phyloP scores from a whole-genome alignment of 2,329 filamentous ascomycete species.

The Amphichorda felina region DNA sequence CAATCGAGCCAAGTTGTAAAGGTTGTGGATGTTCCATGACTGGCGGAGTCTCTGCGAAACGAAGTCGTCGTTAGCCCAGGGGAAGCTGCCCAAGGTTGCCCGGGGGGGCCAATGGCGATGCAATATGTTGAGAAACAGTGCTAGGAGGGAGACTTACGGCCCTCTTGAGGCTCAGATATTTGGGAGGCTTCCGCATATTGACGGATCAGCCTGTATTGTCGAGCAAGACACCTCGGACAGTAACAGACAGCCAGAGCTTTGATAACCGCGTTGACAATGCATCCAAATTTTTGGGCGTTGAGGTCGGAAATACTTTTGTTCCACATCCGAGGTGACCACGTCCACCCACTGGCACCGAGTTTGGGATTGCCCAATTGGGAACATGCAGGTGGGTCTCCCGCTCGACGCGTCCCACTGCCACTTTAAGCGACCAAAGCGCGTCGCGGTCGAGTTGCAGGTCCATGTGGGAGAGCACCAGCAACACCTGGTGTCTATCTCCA shows the following conservation, averaged over 20 bases:
- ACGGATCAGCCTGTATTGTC: conserved; percentile 4
- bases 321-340: not conserved
- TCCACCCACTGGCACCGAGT: too few relatives aligned
- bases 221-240: not conserved
- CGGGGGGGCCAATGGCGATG: not conserved
- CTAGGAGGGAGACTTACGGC: conserved; percentile 35
- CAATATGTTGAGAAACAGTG: not conserved
- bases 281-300: conserved; percentile 1
- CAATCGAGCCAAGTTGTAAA: conserved; percentile 65
- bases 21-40: conserved; percentile 95
- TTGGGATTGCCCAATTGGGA: not conserved
- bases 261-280: not conserved
- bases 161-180: conserved; percentile 56
- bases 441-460: conserved; percentile 1
- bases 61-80: not conserved
- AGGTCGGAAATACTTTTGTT: not conserved
- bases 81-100: not conserved
- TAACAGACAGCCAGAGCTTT: not conserved
- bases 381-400: not conserved
- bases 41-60: conserved; percentile 72
- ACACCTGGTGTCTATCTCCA: not conserved
- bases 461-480: not conserved
- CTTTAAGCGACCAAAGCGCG: conserved; percentile 1
- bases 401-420: not conserved
- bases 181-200: conserved; percentile 42